A percentile compares a stretch with the other conserved stretches of the same genome.
Evolutionary conservation across 345 rosid genomes (phyloP).

Genomic region (Salix purpurea): DNA sequence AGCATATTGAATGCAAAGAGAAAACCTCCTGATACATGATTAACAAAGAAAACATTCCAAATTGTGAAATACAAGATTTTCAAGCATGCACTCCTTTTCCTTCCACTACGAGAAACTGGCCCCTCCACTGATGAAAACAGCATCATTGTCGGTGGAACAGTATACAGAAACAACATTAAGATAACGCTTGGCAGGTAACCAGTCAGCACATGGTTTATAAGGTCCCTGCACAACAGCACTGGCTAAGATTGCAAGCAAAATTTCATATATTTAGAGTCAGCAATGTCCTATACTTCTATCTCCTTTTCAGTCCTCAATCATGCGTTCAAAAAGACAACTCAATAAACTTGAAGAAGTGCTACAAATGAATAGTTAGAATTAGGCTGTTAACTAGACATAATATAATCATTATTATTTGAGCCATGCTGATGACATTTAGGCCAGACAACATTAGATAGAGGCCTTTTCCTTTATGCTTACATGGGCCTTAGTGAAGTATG

Average conservation of each 20-base stretch:
- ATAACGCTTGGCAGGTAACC: constrained; percentile 97
- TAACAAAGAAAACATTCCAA: constrained; percentile 92
- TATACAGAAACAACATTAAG: constrained; percentile 53
- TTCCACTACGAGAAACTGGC: constrained; percentile 57
- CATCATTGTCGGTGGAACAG: constrained; percentile 94
- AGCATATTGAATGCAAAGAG: constrained; percentile 49
- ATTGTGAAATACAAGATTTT: constrained; percentile 80
- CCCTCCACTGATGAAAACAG: constrained; percentile 76
- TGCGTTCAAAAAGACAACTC: not conserved
- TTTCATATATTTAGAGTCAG: not conserved
- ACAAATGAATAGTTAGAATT: not conserved
- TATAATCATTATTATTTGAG: not conserved
- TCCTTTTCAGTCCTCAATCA: too few species aligned
- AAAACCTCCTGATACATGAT: constrained; percentile 73
- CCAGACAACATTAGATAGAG: not conserved
- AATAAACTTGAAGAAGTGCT: not conserved
- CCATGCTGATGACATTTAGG: not conserved
- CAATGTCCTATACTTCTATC: too few species aligned
- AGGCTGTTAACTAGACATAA: not conserved
- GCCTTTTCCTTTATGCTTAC: not conserved
- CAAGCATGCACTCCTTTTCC: constrained; percentile 80
- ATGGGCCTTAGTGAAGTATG: not conserved
- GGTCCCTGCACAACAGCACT: constrained; percentile 39
- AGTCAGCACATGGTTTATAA: constrained; percentile 55
- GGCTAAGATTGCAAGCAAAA: not conserved